These are phyloP conservation scores for Grifola frondosa DNA, from an alignment of 1,284 basidiomycete species.

Conservation along the genomic window DNA sequence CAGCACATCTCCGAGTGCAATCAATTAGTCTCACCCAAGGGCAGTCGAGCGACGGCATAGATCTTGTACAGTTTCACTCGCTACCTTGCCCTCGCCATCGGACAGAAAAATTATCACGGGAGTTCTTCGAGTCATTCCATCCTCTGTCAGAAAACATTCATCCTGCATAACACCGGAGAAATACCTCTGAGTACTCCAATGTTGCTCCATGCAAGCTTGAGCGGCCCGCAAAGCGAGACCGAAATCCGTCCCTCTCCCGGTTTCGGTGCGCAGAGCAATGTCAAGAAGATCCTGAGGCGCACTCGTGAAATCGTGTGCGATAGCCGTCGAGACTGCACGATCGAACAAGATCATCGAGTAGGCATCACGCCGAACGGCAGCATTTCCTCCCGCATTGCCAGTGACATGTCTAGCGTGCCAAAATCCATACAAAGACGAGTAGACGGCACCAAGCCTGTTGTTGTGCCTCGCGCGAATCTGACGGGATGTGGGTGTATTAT, in stretches of 20 bases:
- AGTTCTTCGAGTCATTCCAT: conserved; percentile 31
- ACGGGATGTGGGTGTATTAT: conserved; percentile 43
- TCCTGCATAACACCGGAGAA: neutral
- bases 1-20: neutral
- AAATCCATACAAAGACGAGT: conserved; percentile 52
- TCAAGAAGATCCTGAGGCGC: conserved; percentile 47
- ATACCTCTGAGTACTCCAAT: conserved; percentile 60
- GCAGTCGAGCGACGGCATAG: conserved; percentile 47
- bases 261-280: conserved; percentile 34
- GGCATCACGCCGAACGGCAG: conserved; percentile 45
- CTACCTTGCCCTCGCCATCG: conserved; percentile 50
- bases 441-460: conserved; percentile 59
- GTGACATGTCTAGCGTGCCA: conserved; percentile 53
- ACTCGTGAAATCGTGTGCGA: conserved; percentile 51
- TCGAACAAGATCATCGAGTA: conserved; percentile 60
- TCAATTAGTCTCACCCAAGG: conserved; percentile 41
- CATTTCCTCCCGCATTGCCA: conserved; percentile 27
- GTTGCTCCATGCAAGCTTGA: conserved; percentile 40
- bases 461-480: conserved; percentile 39
- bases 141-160: neutral
- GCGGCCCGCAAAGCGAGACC: conserved; percentile 40
- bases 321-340: conserved; percentile 21
- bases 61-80: conserved; percentile 43
- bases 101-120: conserved; percentile 69
- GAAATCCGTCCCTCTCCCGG: conserved; percentile 50